Evolutionary conservation across 257 asterid species (phyloP).

Genomic region (Nyctanthes arbortristis): DNA sequence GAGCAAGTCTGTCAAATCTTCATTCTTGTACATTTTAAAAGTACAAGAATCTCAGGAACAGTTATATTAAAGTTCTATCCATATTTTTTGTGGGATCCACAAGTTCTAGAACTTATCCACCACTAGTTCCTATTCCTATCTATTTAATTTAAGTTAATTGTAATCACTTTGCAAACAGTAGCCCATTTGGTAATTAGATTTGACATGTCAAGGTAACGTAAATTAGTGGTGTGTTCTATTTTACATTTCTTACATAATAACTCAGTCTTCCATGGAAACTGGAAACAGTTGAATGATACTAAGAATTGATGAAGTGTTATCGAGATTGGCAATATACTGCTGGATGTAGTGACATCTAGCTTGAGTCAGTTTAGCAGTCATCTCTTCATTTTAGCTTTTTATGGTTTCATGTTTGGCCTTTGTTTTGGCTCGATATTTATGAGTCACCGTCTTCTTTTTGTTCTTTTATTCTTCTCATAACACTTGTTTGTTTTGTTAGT

Average conservation of each 20-base stretch:
- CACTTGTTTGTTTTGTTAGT: conserved; percentile 1
- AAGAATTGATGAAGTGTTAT: not conserved
- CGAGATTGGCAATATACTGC: not conserved
- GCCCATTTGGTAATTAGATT: no score
- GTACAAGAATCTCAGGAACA: not conserved
- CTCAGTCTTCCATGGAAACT: not conserved
- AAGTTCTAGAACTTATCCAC: no score
- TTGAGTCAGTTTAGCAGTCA: not conserved
- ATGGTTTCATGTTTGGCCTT: not conserved
- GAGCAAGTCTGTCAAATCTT: not conserved
- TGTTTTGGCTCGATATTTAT: not conserved
- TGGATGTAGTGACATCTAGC: not conserved
- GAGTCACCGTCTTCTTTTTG: not conserved
- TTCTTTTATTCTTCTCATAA: not conserved
- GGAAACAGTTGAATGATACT: not conserved
- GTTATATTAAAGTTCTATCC: no score
- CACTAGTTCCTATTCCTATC: no score
- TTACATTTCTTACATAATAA: no score
- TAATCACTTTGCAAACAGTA: no score
- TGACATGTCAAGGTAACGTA: no score
- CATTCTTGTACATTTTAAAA: not conserved
- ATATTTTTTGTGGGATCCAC: no score
- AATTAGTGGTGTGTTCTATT: not conserved
- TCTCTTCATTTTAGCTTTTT: not conserved
- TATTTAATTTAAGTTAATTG: no score